Evolutionary conservation across 805 yeast species (phyloP), one percentile per base, ranked within the genome.

Genomic region (Teunomyces pallodes): DNA sequence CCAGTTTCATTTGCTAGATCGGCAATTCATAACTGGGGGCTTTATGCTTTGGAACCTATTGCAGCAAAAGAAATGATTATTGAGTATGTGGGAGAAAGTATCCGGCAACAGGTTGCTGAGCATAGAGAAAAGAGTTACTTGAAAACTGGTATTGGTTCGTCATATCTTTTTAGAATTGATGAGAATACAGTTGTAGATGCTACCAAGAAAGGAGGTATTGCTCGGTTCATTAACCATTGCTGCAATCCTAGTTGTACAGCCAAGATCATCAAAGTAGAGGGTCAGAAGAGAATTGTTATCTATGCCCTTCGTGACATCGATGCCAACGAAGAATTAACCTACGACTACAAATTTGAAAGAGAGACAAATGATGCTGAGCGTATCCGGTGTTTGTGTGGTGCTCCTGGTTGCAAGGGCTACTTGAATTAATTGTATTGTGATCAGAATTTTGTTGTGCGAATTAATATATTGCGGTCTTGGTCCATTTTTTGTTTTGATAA

Each of bases 181-280:
- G 96, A 90, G 61, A 87, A 87, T 55, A 89, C 96, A 0, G 97
- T 94, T 7, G 87, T 94, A 47, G 99, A 94, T 70, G 99, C 99
- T 5, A 92, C 98, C 0, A 92, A 91, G 62, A 87, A 85, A 54
- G 99, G 99, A 26, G 97, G 98, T 3, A 91, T 91, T 59, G 98
- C 99, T 0, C 76, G 99, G 51, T 94, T 94, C 61, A 94, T 94
- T 64, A 94, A 94, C 59, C 99, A 94, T 65, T 90, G 97, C 64
- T 94, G 99, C 70, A 87, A 86, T 46, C 99, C 99, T 1, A 90
- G 96, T 56, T 94, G 99, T 69, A 90, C 96, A 0, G 98, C 99
- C 1, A 92, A 91, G 62, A 90, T 94, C 60, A 91, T 91, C 59
- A 90, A 90, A 65, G 97, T 90, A 35, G 97, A 90, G 50, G 97